Conservation (phyloP, 495 filamentous ascomycete species). For the Neurospora sp. region DNA sequence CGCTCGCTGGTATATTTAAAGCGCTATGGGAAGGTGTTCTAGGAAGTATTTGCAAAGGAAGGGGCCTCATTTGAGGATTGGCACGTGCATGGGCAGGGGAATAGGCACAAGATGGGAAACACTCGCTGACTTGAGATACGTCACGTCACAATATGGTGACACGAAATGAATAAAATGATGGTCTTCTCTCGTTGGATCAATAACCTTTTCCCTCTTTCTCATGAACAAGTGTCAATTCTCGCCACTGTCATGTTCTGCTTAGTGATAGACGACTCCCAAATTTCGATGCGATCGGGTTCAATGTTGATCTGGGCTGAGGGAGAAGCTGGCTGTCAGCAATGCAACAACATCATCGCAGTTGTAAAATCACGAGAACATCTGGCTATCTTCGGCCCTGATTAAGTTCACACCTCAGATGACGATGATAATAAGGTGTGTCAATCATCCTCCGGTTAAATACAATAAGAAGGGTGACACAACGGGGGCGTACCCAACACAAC, state of each 20-base stretch:
- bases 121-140: background rate
- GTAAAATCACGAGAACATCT: too few species aligned
- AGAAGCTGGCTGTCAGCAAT: too few species aligned
- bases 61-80: background rate
- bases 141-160: background rate
- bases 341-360: too few species aligned
- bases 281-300: too few species aligned
- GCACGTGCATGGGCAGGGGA: background rate
- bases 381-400: too few species aligned
- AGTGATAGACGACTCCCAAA: too few species aligned
- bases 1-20: background rate
- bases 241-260: background rate
- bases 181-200: background rate
- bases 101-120: background rate
- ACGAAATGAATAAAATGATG: background rate
- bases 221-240: background rate
- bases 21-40: background rate
- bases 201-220: background rate
- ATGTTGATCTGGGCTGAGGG: too few species aligned
- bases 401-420: too few species aligned
- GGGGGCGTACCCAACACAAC: background rate
- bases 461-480: background rate
- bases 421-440: too few species aligned
- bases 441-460: too few species aligned
- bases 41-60: background rate